Evolutionary conservation across 768 basidiomycete species (phyloP).

Genomic region (Trametes sanguinea): DNA sequence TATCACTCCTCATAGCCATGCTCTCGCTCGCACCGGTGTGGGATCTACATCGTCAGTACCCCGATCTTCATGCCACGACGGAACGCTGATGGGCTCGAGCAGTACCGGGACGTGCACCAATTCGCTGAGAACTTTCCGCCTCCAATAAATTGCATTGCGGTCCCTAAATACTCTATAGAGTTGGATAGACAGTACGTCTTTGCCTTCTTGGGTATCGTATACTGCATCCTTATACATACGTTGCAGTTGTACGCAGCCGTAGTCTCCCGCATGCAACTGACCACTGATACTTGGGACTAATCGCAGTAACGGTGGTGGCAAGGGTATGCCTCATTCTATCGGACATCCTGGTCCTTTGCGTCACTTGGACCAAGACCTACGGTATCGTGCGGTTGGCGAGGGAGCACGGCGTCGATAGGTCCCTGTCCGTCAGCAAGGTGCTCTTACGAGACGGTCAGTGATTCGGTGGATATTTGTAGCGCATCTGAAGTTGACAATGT

Average conservation of each 20-base stretch:
- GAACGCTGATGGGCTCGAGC: neutral
- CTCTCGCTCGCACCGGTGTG: conserved; percentile 1
- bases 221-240: neutral
- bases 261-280: neutral
- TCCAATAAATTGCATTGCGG: neutral
- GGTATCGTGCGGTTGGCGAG: conserved; percentile 12
- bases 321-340: conserved; percentile 11
- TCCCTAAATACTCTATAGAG: neutral
- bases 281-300: neutral
- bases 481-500: neutral
- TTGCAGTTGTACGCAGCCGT: neutral
- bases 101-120: conserved; percentile 9
- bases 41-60: conserved; percentile 5
- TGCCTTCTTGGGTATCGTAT: neutral
- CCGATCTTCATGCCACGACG: neutral
- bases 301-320: conserved; percentile 1
- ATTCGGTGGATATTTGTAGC: no score
- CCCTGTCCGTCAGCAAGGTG: conserved; percentile 2
- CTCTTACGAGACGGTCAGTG: conserved; percentile 12
- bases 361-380: conserved; percentile 18
- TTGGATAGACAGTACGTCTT: neutral
- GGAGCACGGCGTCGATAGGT: neutral
- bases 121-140: neutral
- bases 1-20: neutral
- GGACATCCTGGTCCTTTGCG: conserved; percentile 10